These are phyloP conservation scores for Podila clonocystis DNA, from an alignment of 192 early-diverging fungal genomes.

Conservation along the genomic window DNA sequence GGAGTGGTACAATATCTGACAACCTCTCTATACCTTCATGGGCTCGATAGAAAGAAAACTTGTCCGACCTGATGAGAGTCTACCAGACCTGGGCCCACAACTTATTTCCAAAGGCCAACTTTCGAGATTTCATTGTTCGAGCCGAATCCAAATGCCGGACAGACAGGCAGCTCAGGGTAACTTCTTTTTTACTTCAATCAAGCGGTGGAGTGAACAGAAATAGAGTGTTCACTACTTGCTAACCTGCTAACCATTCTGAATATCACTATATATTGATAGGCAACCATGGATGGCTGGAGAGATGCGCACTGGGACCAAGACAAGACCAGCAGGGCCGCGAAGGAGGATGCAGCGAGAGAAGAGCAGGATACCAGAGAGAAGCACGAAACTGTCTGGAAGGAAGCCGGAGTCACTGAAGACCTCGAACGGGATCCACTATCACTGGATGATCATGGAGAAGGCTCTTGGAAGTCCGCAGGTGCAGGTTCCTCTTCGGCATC, in stretches of 20 bases:
- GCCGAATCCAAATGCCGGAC: conserved; percentile 33
- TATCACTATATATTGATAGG: not conserved
- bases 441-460: conserved; percentile 1
- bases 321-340: not conserved
- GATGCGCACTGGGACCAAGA: conserved; percentile 35
- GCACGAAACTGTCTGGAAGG: conserved; percentile 20
- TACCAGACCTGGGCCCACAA: conserved; percentile 51
- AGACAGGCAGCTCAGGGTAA: conserved; percentile 40
- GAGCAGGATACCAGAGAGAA: conserved; percentile 3
- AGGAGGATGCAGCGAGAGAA: conserved; percentile 8
- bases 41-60: conserved; percentile 24
- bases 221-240: not conserved
- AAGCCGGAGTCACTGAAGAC: not conserved
- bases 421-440: not conserved
- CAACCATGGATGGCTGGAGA: conserved; percentile 41
- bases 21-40: not conserved
- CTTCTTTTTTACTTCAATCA: not conserved
- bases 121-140: conserved; percentile 31
- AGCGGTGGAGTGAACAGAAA: not conserved
- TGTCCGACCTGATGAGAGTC: conserved; percentile 33
- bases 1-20: not conserved
- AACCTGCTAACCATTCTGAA: not conserved
- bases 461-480: not conserved
- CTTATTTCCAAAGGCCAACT: conserved; percentile 36
- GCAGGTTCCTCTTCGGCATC: not conserved